Percentiles rank a stretch among this genome's conserved stretches.
phyloP scores from a whole-genome alignment of 73 alveolate genomes.

The Paramecium sonneborni region DNA sequence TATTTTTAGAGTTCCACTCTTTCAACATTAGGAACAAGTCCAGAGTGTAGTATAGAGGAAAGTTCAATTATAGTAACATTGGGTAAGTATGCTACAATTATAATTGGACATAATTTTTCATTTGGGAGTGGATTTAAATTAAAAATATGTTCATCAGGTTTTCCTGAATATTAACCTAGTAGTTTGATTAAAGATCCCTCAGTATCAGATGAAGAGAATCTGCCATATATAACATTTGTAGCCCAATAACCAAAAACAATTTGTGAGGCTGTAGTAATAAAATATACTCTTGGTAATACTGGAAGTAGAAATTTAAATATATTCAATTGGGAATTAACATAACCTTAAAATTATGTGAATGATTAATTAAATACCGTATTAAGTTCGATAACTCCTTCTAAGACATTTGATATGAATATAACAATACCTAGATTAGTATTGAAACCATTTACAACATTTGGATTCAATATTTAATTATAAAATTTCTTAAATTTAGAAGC shows the following conservation, averaged over 20 bases:
- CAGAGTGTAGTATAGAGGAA: background rate
- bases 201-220: background rate
- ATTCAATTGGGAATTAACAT: background rate
- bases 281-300: background rate
- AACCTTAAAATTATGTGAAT: background rate
- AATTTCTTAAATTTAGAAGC: background rate
- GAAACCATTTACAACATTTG: background rate
- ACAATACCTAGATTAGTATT: background rate
- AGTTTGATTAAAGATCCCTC: background rate
- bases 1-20: background rate
- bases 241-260: background rate
- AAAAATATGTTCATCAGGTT: background rate
- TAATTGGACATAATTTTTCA: background rate
- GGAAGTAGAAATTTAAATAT: background rate
- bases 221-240: background rate
- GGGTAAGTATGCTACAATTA: background rate
- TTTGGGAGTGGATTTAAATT: background rate
- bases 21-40: background rate
- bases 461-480: background rate
- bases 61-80: background rate
- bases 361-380: background rate
- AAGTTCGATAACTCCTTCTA: background rate
- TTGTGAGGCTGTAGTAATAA: background rate
- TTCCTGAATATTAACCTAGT: background rate
- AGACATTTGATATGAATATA: background rate